Base-by-base conservation (phyloP, 371 early-diverging fungal genomes). In the Mortierella sp. region DNA sequence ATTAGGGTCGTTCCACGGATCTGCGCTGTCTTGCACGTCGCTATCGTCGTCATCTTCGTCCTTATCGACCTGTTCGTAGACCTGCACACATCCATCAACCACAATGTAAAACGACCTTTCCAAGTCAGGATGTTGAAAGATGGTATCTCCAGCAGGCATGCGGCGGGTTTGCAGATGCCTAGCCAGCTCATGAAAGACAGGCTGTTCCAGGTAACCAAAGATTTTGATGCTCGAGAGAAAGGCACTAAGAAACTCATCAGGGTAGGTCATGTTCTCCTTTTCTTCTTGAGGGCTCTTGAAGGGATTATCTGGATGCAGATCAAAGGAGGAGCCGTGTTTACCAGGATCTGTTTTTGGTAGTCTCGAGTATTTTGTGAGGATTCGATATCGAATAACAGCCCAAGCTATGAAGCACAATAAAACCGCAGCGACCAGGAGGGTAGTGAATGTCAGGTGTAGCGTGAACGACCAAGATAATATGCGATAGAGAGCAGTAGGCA, bases 141-240 rank as follows among this genome's bases (percentile, higher is more conserved):
- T 87, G 57, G 93, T 92, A 73, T 97, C 96, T 31, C 96, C 97
- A 9, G 94, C 94, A 49, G 94, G 85, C 60, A 97, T 80, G 40
- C 94, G 91, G 49, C 93, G 92, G 0, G 96, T 96, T 80, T 96
- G 94, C 59, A 95, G 82, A 75, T 94, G 93, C 32, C 96, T 85
- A 6, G 96, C 93, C 40, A 98, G 87, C 80, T 98, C 98, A 84
- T 95, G 95, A 83, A 99, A 97, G 49, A 99, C 97, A 7, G 96
- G 96, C 72, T 95, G 90, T 67, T 99, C 99, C 40, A 99, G 86
- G 76, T 97, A 98, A 1, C 97, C 97, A 89, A 99, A 98, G n/a
- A 98, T 94, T 81, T 96, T 96, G 84, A 98, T 97, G 17, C 91
- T 90, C 1, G 92, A 89, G 61, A 97, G 86, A 72, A 97, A 95